Evolutionary conservation across 257 asterid genomes (phyloP).

Genomic region (Vinca minor): DNA sequence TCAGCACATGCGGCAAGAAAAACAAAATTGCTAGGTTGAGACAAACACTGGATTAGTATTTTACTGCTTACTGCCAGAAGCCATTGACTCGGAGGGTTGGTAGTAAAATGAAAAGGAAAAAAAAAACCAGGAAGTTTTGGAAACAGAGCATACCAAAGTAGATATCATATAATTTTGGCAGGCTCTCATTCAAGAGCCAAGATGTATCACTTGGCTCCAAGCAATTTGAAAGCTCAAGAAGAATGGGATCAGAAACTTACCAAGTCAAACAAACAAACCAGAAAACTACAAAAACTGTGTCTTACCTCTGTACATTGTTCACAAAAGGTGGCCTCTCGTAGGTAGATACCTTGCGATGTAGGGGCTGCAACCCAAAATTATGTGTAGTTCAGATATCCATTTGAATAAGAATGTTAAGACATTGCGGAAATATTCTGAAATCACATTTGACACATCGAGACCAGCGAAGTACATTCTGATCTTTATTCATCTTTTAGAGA

Average conservation of each 20-base stretch:
- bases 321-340: slow-evolving; percentile 72
- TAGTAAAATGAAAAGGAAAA: background rate
- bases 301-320: slow-evolving; percentile 73
- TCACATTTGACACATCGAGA: background rate
- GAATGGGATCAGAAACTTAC: too few species aligned
- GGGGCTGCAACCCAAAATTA: slow-evolving; percentile 56
- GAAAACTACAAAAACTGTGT: slow-evolving; percentile 9
- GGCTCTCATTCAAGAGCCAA: background rate
- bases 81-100: background rate
- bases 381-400: background rate
- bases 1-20: slow-evolving; percentile 23
- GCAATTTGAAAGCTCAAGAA: background rate
- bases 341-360: slow-evolving; percentile 79
- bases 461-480: background rate
- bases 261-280: background rate
- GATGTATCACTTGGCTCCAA: background rate
- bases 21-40: background rate
- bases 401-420: slow-evolving; percentile 4
- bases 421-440: background rate
- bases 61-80: background rate
- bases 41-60: background rate
- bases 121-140: background rate
- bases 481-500: background rate
- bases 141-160: background rate
- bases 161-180: background rate